Percentiles rank a stretch among this genome's conserved stretches.
These are phyloP conservation scores for Neoboletus magnificus DNA, from an alignment of 768 basidiomycete species.

Conservation along the genomic window DNA sequence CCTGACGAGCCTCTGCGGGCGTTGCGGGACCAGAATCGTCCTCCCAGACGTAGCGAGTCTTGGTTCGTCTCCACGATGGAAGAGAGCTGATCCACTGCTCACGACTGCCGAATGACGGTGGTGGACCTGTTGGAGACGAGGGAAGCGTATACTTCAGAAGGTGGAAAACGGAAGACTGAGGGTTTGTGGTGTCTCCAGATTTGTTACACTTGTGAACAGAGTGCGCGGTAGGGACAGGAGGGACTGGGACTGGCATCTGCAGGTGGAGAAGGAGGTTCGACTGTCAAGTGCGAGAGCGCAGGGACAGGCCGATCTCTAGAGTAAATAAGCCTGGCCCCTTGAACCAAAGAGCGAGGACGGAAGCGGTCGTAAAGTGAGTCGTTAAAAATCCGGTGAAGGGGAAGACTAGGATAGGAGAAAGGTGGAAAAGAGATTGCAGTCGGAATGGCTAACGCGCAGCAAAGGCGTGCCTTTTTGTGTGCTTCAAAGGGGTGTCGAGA, in stretches of 20 bases:
- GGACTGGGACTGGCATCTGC: conserved; percentile 90
- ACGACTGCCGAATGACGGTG: conserved; percentile 60
- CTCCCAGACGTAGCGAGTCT: conserved; percentile 66
- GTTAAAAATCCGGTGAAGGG: conserved; percentile 43
- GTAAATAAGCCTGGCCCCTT: conserved; percentile 39
- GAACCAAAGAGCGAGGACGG: conserved; percentile 36
- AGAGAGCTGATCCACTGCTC: conserved; percentile 74
- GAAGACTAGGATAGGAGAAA: conserved; percentile 31
- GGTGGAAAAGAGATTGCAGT: conserved; percentile 25
- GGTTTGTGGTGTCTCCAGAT: conserved; percentile 37
- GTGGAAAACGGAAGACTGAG: conserved; percentile 46
- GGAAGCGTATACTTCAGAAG: conserved; percentile 57
- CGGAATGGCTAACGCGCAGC: conserved; percentile 79
- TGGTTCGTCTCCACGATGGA: conserved; percentile 68
- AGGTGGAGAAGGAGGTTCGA: conserved; percentile 37
- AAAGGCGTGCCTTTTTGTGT: conserved; percentile 87
- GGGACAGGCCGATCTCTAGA: conserved; percentile 41
- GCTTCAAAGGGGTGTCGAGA: conserved; percentile 33
- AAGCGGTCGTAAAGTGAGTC: conserved; percentile 65
- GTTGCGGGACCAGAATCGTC: conserved; percentile 36
- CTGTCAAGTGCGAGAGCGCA: conserved; percentile 45
- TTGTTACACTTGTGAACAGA: conserved; percentile 59
- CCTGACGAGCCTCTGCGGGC: conserved; percentile 37
- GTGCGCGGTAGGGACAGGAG: conserved; percentile 57
- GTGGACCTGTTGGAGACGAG: conserved; percentile 55